phyloP scores from a whole-genome alignment of 2,329 filamentous ascomycete species.

The Stachybotrys chartarum region DNA sequence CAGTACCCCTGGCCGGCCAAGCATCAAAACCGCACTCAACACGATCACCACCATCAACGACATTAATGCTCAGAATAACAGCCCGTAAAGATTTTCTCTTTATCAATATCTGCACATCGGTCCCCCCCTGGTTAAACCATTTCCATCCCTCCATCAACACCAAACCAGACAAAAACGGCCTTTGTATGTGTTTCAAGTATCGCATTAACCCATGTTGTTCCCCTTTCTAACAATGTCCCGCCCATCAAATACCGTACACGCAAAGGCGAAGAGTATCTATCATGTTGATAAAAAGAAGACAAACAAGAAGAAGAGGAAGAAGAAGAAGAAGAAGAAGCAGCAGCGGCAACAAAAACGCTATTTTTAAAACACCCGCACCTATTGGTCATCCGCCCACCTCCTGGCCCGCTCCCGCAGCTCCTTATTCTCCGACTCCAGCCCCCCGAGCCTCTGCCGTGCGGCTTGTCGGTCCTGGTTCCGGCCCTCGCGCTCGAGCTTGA shows the following conservation, averaged over 20 bases:
- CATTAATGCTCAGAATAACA: neutral
- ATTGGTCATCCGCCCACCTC: conserved; percentile 12
- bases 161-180: neutral
- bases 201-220: neutral
- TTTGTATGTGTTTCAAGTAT: neutral
- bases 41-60: neutral
- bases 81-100: neutral
- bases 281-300: neutral
- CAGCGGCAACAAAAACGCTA: neutral
- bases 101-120: neutral
- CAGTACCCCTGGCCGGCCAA: neutral
- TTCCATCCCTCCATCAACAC: neutral
- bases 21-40: neutral
- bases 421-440: conserved; percentile 67
- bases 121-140: neutral
- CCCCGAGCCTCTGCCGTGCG: conserved; percentile 71
- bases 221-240: neutral
- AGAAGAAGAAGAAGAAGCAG: neutral
- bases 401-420: conserved; percentile 59
- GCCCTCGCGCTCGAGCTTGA: conserved; percentile 86
- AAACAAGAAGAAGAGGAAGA: neutral
- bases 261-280: neutral
- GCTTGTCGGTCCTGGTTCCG: conserved; percentile 77
- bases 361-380: neutral
- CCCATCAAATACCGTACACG: neutral